A percentile compares a stretch with the other conserved stretches of the same genome.
Evolutionary conservation across 192 early-diverging fungal species (phyloP).

Genomic region (Coemansia sp.): DNA sequence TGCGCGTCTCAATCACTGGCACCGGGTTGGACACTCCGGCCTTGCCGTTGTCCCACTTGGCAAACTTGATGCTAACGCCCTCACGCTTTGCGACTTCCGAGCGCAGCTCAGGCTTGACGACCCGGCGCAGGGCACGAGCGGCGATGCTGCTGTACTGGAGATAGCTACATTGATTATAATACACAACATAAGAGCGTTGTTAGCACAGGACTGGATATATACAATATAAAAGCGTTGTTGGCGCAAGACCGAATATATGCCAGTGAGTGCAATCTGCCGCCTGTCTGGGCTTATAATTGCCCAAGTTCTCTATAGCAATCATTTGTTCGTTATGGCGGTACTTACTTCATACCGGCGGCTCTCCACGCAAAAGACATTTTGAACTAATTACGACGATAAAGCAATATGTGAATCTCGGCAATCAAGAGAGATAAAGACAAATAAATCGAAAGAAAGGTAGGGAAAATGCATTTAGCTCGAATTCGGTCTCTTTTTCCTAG

Average conservation of each 20-base stretch:
- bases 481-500: not conserved
- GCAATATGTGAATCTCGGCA: not conserved
- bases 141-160: slow-evolving; percentile 56
- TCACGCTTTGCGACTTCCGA: slow-evolving; percentile 52
- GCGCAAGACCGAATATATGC: too few species aligned
- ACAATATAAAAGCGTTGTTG: not conserved
- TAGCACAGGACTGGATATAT: too few species aligned
- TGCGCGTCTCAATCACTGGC: slow-evolving; percentile 39
- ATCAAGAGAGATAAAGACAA: not conserved
- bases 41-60: slow-evolving; percentile 53
- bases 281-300: too few species aligned
- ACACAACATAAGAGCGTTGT: not conserved
- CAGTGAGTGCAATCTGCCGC: not conserved
- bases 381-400: not conserved
- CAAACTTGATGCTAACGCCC: slow-evolving; percentile 40
- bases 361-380: slow-evolving; percentile 51
- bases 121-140: slow-evolving; percentile 51
- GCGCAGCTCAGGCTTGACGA: slow-evolving; percentile 43
- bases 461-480: not conserved
- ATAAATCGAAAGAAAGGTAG: not conserved
- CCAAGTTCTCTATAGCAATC: too few species aligned
- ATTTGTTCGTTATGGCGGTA: not conserved
- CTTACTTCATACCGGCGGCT: slow-evolving; percentile 54
- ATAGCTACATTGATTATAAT: slow-evolving; percentile 27
- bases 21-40: slow-evolving; percentile 19